phyloP scores from a whole-genome alignment of 2,329 filamentous ascomycete genomes.

The Hawksworthiomyces lignivorus region DNA sequence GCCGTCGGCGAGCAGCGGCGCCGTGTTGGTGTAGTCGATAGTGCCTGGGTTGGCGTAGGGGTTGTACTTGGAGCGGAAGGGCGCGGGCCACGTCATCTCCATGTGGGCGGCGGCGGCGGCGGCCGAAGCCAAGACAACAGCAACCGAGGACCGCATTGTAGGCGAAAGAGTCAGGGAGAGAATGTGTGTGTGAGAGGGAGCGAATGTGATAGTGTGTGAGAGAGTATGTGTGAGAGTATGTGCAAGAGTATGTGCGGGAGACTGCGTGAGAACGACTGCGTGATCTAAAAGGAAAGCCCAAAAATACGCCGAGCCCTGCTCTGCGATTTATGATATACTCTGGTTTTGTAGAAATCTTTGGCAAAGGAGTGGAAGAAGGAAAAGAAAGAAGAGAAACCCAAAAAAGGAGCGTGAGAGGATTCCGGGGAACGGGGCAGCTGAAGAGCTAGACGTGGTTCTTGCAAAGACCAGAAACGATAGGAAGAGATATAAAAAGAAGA shows the following conservation, averaged over 20 bases:
- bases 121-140: constrained; percentile 17
- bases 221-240: no score
- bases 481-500: background rate
- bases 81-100: constrained; percentile 45
- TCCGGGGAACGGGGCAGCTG: background rate
- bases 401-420: background rate
- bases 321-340: background rate
- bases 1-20: constrained; percentile 53
- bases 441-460: constrained; percentile 2
- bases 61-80: constrained; percentile 47
- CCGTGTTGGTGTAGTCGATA: constrained; percentile 65
- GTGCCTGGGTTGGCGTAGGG: constrained; percentile 29
- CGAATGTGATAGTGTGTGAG: no score
- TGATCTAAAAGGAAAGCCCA: no score
- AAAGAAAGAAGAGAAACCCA: background rate
- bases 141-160: constrained; percentile 1
- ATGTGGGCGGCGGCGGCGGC: constrained; percentile 46
- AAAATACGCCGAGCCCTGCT: constrained; percentile 1
- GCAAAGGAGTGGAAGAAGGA: constrained; percentile 4
- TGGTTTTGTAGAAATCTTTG: background rate
- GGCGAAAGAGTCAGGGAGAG: no score
- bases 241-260: no score
- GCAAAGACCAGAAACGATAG: background rate
- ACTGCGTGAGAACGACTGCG: no score
- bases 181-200: no score